Evolutionary conservation across 768 basidiomycete species (phyloP).

Genomic region (Termitomyces sp.): DNA sequence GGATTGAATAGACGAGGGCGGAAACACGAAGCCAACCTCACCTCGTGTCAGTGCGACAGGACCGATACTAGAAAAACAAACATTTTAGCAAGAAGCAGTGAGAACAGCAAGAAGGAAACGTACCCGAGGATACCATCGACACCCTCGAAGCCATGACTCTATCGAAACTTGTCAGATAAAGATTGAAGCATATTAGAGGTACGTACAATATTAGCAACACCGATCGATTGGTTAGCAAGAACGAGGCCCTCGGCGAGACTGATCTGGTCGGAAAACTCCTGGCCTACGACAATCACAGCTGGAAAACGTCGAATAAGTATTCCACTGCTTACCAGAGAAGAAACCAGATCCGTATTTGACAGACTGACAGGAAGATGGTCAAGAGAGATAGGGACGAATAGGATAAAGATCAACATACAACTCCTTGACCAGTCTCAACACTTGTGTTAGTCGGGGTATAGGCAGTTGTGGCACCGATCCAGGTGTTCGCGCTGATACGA

Average conservation of each 20-base stretch:
- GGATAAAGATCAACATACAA: slow-evolving; percentile 36
- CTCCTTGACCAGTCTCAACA: slow-evolving; percentile 37
- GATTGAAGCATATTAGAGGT: neutral
- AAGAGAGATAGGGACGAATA: neutral
- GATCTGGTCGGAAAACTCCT: slow-evolving; percentile 29
- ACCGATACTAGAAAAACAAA: slow-evolving; percentile 49
- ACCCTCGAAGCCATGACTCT: slow-evolving; percentile 36
- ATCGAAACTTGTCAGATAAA: no score
- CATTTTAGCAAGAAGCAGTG: slow-evolving; percentile 4
- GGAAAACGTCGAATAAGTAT: no score
- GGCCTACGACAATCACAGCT: no score
- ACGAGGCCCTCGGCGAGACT: slow-evolving; percentile 46
- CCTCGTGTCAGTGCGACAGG: slow-evolving; percentile 53
- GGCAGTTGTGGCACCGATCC: slow-evolving; percentile 56
- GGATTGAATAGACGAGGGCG: neutral
- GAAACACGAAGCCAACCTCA: slow-evolving; percentile 17
- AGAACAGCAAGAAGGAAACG: slow-evolving; percentile 4
- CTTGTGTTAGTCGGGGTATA: slow-evolving; percentile 49
- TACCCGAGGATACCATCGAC: slow-evolving; percentile 68
- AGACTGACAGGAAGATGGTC: slow-evolving; percentile 28
- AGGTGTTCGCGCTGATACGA: slow-evolving; percentile 57
- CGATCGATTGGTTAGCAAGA: slow-evolving; percentile 58
- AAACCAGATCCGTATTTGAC: slow-evolving; percentile 60
- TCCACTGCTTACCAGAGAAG: slow-evolving; percentile 43
- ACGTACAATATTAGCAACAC: slow-evolving; percentile 44